These are phyloP conservation scores for Termitomyces heimii DNA, from an alignment of 768 basidiomycete genomes.

Conservation along the genomic window DNA sequence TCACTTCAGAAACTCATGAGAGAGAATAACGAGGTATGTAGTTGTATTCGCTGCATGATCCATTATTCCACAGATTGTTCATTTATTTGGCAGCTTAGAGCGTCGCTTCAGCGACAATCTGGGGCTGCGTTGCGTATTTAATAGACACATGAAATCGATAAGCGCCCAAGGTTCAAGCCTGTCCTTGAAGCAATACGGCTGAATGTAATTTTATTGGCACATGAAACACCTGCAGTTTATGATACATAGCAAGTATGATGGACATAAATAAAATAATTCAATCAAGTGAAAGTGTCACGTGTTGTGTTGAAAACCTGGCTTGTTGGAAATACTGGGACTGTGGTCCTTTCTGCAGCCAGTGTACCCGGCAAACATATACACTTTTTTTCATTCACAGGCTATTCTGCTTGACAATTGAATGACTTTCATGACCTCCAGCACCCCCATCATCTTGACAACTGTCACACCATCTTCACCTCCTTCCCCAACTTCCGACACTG, in stretches of 20 bases:
- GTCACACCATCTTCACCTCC: slow-evolving; percentile 13
- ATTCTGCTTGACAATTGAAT: not conserved
- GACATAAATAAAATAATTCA: not conserved
- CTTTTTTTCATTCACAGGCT: not conserved
- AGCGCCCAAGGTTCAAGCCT: not conserved
- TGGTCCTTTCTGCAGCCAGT: not conserved
- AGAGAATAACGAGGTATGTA: slow-evolving; percentile 41
- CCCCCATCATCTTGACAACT: not conserved
- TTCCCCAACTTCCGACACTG: slow-evolving; percentile 30
- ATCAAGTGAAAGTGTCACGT: slow-evolving; percentile 10
- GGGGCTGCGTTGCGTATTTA: not conserved
- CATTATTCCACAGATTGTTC: not conserved
- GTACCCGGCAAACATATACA: not conserved
- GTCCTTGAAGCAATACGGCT: not conserved
- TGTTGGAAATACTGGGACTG: not conserved
- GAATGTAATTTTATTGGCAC: not conserved
- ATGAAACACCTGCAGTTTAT: not conserved
- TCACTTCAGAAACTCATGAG: slow-evolving; percentile 35
- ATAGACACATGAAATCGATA: not conserved
- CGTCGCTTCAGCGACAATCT: slow-evolving; percentile 13
- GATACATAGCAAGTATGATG: not conserved
- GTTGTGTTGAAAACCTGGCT: slow-evolving; percentile 10
- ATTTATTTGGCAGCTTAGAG: slow-evolving; percentile 19
- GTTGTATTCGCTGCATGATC: not conserved
- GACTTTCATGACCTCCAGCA: not conserved